phyloP scores from a whole-genome alignment of 78 protist species.

The Monocercomonoides exilis region DNA sequence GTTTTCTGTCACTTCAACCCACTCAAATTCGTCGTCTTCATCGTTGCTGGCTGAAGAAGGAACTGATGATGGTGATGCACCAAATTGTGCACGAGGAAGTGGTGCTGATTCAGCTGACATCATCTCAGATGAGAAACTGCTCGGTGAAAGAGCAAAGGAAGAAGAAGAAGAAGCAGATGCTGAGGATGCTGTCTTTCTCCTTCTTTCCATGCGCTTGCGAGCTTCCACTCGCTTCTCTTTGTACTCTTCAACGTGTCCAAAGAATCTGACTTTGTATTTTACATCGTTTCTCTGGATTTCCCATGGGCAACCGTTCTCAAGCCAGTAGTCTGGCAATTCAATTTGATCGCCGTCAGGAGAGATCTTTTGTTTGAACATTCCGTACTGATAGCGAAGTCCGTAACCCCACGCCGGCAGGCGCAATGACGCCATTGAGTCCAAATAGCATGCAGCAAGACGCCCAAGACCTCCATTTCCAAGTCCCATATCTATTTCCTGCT shows the following conservation, averaged over 20 bases:
- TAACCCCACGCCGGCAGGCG: constrained; percentile 78
- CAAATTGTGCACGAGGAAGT: neutral
- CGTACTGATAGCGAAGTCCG: constrained; percentile 69
- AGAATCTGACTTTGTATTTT: constrained; percentile 53
- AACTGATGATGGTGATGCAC: neutral
- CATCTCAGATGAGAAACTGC: too few relatives aligned
- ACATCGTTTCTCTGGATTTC: constrained; percentile 68
- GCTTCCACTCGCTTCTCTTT: neutral
- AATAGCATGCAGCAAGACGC: constrained; percentile 83
- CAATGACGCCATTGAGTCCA: constrained; percentile 84
- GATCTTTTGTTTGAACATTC: constrained; percentile 86
- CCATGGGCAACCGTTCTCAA: constrained; percentile 80
- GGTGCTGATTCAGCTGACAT: neutral
- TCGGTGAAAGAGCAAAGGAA: too few relatives aligned
- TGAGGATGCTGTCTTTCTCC: neutral
- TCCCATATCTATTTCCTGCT: constrained; percentile 85
- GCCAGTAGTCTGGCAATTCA: constrained; percentile 28
- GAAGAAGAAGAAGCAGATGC: too few relatives aligned
- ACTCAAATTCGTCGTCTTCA: neutral
- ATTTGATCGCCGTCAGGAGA: constrained; percentile 63
- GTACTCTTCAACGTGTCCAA: constrained; percentile 36
- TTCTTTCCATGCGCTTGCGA: neutral
- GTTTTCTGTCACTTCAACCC: neutral
- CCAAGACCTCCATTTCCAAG: constrained; percentile 96
- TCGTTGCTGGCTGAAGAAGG: neutral